These are phyloP conservation scores for Colletotrichum trifolii DNA, from an alignment of 2,329 filamentous ascomycete species.

Conservation along the genomic window DNA sequence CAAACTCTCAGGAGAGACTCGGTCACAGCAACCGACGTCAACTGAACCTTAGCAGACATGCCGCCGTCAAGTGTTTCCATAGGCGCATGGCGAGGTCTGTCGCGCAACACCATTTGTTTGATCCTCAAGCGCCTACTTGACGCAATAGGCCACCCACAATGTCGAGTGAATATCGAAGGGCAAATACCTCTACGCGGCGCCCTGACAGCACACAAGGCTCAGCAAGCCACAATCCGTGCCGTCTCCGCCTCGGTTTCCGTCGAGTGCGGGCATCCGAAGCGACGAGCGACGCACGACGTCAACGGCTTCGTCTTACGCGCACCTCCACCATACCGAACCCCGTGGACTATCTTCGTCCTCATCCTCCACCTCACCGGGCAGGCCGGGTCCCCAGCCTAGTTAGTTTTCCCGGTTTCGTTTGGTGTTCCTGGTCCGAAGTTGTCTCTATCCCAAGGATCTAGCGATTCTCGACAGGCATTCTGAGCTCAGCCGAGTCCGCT, in stretches of 20 bases:
- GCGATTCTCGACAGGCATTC: constrained; percentile 13
- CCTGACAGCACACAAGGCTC: not conserved
- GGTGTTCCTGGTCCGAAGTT: constrained; percentile 30
- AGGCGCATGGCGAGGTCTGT: constrained; percentile 9
- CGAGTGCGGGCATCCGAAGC: constrained; percentile 13
- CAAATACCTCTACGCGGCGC: not conserved
- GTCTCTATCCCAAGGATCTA: constrained; percentile 3
- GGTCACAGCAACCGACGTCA: constrained; percentile 28
- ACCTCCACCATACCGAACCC: constrained; percentile 14
- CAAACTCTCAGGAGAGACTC: constrained; percentile 10
- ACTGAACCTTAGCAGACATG: constrained; percentile 14
- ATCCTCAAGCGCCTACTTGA: no score
- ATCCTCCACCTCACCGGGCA: constrained; percentile 25
- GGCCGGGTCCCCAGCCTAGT: constrained; percentile 22
- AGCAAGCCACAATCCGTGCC: constrained; percentile 8
- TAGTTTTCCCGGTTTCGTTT: constrained; percentile 1
- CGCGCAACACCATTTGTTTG: not conserved
- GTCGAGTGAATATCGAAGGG: constrained; percentile 1
- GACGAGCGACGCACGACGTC: constrained; percentile 7
- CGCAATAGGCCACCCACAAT: not conserved
- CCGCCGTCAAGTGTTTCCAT: constrained; percentile 15
- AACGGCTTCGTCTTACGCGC: not conserved
- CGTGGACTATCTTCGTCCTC: not conserved
- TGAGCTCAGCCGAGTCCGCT: constrained; percentile 3
- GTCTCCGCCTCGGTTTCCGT: not conserved